These are phyloP conservation scores for Areca catechu DNA, from an alignment of 176 grass and related monocot species.

Conservation along the genomic window DNA sequence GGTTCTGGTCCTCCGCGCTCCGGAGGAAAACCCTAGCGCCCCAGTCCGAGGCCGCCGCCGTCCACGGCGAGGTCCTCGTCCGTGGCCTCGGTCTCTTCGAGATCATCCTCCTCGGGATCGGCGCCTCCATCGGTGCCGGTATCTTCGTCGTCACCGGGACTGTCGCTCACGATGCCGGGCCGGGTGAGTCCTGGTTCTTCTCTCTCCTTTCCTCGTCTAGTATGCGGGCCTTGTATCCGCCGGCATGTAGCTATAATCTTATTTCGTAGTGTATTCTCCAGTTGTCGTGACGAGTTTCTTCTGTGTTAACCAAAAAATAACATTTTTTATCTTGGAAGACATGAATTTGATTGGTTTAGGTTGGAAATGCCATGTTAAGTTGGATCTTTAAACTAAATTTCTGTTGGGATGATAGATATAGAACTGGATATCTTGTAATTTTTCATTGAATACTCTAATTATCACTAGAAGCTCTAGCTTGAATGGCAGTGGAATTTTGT, in stretches of 20 bases:
- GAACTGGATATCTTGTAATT: no score
- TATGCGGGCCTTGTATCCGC: not conserved
- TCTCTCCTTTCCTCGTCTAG: not conserved
- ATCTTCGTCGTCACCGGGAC: conserved; percentile 96
- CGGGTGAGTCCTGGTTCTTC: conserved; percentile 29
- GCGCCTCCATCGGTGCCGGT: conserved; percentile 86
- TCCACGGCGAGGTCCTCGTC: conserved; percentile 41
- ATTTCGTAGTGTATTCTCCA: not conserved
- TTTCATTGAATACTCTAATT: no score
- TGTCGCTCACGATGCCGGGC: conserved; percentile 86
- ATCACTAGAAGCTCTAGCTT: no score
- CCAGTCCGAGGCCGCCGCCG: conserved; percentile 17
- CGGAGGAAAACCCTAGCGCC: conserved; percentile 52
- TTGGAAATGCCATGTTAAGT: no score
- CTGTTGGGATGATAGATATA: no score
- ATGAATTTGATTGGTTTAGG: no score
- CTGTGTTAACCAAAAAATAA: no score
- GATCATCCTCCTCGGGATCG: conserved; percentile 80
- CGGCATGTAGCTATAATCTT: no score
- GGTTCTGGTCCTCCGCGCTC: conserved; percentile 59
- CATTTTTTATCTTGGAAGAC: no score
- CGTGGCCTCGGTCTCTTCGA: conserved; percentile 70
- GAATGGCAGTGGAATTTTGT: no score
- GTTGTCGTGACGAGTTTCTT: no score
- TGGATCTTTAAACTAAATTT: no score